phyloP scores from a whole-genome alignment of 2,329 filamentous ascomycete genomes.

The Alternaria triticimaculans region DNA sequence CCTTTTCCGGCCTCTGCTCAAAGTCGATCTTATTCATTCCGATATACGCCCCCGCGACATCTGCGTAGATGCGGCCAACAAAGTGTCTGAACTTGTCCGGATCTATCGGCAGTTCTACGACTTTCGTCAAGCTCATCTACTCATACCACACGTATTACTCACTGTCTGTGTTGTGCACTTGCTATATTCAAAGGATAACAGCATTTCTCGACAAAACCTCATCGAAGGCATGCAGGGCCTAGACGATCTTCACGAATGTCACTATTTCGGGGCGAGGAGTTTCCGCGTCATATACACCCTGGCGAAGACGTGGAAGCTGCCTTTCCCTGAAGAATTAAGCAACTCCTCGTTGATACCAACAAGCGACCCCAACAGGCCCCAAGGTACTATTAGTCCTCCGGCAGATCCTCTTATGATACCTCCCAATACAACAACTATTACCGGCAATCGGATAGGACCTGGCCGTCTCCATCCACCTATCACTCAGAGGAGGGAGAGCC shows the following conservation, averaged over 20 bases:
- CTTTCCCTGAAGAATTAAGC: slow-evolving; percentile 49
- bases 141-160: slow-evolving; percentile 51
- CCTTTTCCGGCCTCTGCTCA: slow-evolving; percentile 77
- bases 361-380: slow-evolving; percentile 12
- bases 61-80: slow-evolving; percentile 61
- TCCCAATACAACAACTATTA: slow-evolving; percentile 18
- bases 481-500: slow-evolving; percentile 30
- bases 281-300: slow-evolving; percentile 53
- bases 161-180: slow-evolving; percentile 55
- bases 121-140: slow-evolving; percentile 49
- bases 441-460: slow-evolving; percentile 15
- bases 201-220: slow-evolving; percentile 47
- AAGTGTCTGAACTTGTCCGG: slow-evolving; percentile 52
- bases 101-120: slow-evolving; percentile 54
- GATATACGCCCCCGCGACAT: slow-evolving; percentile 69
- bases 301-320: slow-evolving; percentile 53
- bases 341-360: slow-evolving; percentile 34
- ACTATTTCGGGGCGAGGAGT: slow-evolving; percentile 52
- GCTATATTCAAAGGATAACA: slow-evolving; percentile 50
- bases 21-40: slow-evolving; percentile 64
- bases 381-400: slow-evolving; percentile 27
- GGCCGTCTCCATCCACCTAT: slow-evolving; percentile 3
- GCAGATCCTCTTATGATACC: slow-evolving; percentile 25
- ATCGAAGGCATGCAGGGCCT: slow-evolving; percentile 52
- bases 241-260: slow-evolving; percentile 52